Base-by-base conservation (phyloP, 805 yeast species). In the Kazachstania psychrophila region DNA sequence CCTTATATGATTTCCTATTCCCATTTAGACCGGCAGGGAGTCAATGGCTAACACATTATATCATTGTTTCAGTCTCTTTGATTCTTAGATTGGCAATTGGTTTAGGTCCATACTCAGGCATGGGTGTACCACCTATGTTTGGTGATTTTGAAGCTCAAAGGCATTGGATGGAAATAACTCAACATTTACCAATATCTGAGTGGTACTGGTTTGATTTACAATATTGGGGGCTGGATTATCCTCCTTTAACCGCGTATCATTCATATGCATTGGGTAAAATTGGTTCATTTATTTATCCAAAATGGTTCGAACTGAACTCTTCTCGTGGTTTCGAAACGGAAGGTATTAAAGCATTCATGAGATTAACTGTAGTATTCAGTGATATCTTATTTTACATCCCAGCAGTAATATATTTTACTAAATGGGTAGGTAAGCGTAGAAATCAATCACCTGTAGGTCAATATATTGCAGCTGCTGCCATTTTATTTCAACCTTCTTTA, bases 101-200 rank as follows among this genome's bases (percentile, higher is more conserved):
- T 0, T 65, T 88, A 25, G 98, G 97, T 1, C 71, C 86, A 4
- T 88, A 75, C 53, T 85, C 95, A 16, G 98, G 98, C 0, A 56
- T 59, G 42, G 61, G 62, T 7, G 63, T 68, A 2, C 76, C 82
- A 7, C 97, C 97, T 4, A 74, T 85, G 74, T 77, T 66, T 64
- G 98, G 98, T 6, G 98, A 92, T 56, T 89, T 92, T 52, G 98
- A 92, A 58, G 97, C 97, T 0, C 98, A 92, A 58, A 72, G 98
- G 46, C 98, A 89, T 58, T 92, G 98, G 98, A 70, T 92, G 73
- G 98, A 92, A 56, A 66, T 89, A 36, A 89, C 97, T 0, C 75
- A 69, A 27, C 75, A 77, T 47, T 57, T 88, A 33, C 92, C 95
- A 0, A 59, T 85, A 1, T 58, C 64, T 0, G 48, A 80, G 43